A percentile compares a stretch with the other conserved stretches of the same genome.
phyloP scores from a whole-genome alignment of 148 eudicot species.

The Camellia lanceoleosa region DNA sequence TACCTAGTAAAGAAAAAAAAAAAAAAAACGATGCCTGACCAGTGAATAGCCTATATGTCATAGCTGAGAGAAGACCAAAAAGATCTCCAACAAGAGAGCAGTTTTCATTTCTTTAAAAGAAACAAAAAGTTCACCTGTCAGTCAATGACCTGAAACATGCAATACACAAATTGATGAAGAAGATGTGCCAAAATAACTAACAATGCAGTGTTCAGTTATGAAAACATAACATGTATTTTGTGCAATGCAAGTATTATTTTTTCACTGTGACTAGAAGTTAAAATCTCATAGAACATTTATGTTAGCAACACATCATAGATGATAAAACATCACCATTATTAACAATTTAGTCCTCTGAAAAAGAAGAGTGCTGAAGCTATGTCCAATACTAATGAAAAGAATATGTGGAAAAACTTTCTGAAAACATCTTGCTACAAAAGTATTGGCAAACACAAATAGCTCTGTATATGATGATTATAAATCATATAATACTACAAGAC shows the following conservation, averaged over 20 bases:
- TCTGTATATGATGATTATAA: too few species aligned
- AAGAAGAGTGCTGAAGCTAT: neutral
- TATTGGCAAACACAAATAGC: neutral
- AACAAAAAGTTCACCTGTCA: slow-evolving; percentile 43
- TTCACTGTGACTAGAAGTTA: too few species aligned
- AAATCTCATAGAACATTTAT: neutral
- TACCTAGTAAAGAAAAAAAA: neutral
- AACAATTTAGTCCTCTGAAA: neutral
- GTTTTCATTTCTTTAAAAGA: slow-evolving; percentile 60
- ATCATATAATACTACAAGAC: too few species aligned
- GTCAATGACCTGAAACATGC: slow-evolving; percentile 42
- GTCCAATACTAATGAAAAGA: neutral
- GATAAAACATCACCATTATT: neutral
- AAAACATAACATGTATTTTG: neutral
- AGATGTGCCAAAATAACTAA: slow-evolving; percentile 17
- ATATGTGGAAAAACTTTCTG: neutral
- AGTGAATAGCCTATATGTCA: slow-evolving; percentile 87
- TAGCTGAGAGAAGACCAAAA: slow-evolving; percentile 92
- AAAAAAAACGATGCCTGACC: slow-evolving; percentile 37
- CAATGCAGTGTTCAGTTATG: neutral
- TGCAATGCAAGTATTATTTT: too few species aligned
- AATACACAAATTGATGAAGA: slow-evolving; percentile 19
- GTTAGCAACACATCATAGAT: neutral
- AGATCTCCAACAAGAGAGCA: slow-evolving; percentile 86
- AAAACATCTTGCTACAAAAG: neutral